Conservation (phyloP, 331 rosid species). For the Ulmus americana region DNA sequence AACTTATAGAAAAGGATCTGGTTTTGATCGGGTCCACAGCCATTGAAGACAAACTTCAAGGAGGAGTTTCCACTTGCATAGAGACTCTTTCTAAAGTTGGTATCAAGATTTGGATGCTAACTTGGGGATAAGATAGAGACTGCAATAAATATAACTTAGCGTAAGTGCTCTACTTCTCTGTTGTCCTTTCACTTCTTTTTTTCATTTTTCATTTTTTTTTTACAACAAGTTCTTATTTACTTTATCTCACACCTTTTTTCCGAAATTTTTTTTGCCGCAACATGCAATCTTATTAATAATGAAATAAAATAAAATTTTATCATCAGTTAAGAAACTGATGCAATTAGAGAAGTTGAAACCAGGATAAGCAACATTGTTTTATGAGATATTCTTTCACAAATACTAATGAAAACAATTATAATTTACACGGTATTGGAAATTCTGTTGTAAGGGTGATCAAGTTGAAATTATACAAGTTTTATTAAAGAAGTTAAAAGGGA, state of each 20-base stretch:
- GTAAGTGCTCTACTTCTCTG: too few relatives aligned
- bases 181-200: too few relatives aligned
- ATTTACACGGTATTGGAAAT: conserved; percentile 4
- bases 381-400: background rate
- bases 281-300: conserved; percentile 83
- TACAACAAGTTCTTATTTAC: too few relatives aligned
- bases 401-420: background rate
- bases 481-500: conserved; percentile 66
- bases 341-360: conserved; percentile 5
- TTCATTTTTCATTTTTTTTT: too few relatives aligned
- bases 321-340: conserved; percentile 22
- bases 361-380: conserved; percentile 42
- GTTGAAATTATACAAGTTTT: conserved; percentile 83
- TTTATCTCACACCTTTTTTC: conserved; percentile 21
- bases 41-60: too few relatives aligned
- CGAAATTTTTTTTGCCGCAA: too few relatives aligned
- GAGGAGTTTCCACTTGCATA: too few relatives aligned
- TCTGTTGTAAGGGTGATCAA: conserved; percentile 69
- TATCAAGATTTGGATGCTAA: conserved; percentile 28
- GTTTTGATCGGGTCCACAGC: too few relatives aligned
- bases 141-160: conserved; percentile 40
- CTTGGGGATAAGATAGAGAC: conserved; percentile 92
- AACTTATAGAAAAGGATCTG: too few relatives aligned
- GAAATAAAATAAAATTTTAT: conserved; percentile 79
- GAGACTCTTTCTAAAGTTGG: too few relatives aligned